Evolutionary conservation across 148 eudicot species (phyloP).

Genomic region (Pouteria glomerata): DNA sequence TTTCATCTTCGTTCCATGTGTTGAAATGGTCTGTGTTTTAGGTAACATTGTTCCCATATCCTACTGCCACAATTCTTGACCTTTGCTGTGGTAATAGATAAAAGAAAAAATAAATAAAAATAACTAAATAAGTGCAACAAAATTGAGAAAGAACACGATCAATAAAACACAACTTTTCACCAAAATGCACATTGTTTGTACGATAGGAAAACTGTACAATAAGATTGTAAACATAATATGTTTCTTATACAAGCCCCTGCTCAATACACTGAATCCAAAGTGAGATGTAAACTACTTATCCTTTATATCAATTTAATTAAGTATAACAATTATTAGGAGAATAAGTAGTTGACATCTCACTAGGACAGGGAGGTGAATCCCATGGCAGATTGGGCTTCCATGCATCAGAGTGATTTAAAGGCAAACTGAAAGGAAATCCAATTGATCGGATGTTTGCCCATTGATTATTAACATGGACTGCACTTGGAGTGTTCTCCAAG

Average conservation of each 20-base stretch:
- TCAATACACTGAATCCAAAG: background rate
- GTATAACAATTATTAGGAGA: conserved; percentile 46
- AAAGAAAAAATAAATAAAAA: background rate
- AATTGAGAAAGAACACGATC: background rate
- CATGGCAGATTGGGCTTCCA: conserved; percentile 42
- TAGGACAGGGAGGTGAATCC: conserved; percentile 68
- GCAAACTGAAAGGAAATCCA: conserved; percentile 58
- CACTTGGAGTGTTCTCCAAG: conserved; percentile 27
- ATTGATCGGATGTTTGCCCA: conserved; percentile 37
- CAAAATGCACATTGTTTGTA: background rate
- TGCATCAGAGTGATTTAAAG: conserved; percentile 26
- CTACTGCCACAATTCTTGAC: background rate
- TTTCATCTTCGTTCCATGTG: no score
- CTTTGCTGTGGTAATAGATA: no score
- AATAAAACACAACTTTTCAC: background rate
- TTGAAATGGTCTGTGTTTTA: no score
- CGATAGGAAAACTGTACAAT: background rate
- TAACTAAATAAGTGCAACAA: background rate
- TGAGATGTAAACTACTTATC: conserved; percentile 4
- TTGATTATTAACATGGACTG: conserved; percentile 17
- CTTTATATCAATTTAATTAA: background rate
- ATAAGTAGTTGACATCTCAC: conserved; percentile 55
- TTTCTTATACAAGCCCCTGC: background rate
- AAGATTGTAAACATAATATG: background rate
- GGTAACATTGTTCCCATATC: no score